Percentiles rank a stretch among this genome's conserved stretches.
These are phyloP conservation scores for Xylariaceae sp. DNA, from an alignment of 2,329 filamentous ascomycete genomes.

Conservation along the genomic window DNA sequence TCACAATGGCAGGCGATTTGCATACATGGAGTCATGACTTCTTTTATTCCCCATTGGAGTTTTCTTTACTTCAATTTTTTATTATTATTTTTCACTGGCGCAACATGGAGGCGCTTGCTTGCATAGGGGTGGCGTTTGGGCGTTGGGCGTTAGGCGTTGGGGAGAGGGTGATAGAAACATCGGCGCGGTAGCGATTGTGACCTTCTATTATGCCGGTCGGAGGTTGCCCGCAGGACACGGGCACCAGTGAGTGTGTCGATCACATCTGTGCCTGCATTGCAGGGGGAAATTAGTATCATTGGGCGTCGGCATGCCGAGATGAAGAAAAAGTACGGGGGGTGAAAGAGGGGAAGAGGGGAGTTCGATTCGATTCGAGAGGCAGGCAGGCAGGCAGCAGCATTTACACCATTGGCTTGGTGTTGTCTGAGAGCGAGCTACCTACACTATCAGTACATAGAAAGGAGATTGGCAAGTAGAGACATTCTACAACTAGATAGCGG, in stretches of 20 bases:
- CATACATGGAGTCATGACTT: conserved; percentile 18
- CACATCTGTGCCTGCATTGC: background rate
- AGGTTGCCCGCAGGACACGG: background rate
- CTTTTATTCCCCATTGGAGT: background rate
- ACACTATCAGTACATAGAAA: too few species aligned
- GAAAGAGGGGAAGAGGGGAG: too few species aligned
- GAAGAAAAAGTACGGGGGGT: background rate
- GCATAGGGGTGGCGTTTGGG: conserved; percentile 17
- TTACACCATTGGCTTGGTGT: too few species aligned
- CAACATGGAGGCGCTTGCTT: background rate
- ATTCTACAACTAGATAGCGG: too few species aligned
- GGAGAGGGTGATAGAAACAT: background rate
- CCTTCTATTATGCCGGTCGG: background rate
- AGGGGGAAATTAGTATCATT: conserved; percentile 2
- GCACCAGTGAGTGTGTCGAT: background rate
- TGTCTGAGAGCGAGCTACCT: too few species aligned
- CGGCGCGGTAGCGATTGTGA: conserved; percentile 2
- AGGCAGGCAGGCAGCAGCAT: background rate
- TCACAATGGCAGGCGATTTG: conserved; percentile 10
- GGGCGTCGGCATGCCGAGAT: background rate
- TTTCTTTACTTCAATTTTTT: background rate
- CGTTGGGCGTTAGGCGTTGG: too few species aligned
- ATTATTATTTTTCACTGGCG: background rate
- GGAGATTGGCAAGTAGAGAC: too few species aligned
- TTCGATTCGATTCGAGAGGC: background rate